Evolutionary conservation across 306 rosid genomes (phyloP).

Genomic region (Casuarina equisetifolia): DNA sequence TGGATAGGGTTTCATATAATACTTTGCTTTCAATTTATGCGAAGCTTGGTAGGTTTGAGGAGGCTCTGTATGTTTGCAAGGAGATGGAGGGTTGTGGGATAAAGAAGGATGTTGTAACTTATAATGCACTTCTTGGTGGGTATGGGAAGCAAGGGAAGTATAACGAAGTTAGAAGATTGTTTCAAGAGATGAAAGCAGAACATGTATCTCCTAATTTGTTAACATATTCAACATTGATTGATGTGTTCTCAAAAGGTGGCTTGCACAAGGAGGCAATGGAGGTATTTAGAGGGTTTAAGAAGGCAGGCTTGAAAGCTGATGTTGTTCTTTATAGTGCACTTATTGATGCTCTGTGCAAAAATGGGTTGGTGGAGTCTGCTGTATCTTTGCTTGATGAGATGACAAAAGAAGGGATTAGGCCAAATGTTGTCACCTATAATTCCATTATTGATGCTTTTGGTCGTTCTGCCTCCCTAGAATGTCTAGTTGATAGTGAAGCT

Average conservation of each 20-base stretch:
- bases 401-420: conserved; percentile 77
- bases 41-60: conserved; percentile 80
- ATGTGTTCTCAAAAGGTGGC: conserved; percentile 78
- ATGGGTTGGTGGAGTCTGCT: conserved; percentile 71
- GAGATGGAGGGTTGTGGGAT: conserved; percentile 86
- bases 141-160: conserved; percentile 79
- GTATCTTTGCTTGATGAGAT: conserved; percentile 79
- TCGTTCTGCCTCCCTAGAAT: conserved; percentile 40
- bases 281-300: conserved; percentile 64
- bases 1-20: conserved; percentile 84
- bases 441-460: conserved; percentile 83
- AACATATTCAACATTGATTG: conserved; percentile 85
- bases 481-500: conserved; percentile 26
- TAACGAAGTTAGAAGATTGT: conserved; percentile 52
- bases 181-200: conserved; percentile 62
- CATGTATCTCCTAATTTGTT: conserved; percentile 54
- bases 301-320: conserved; percentile 69
- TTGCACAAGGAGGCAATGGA: conserved; percentile 68
- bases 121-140: conserved; percentile 83
- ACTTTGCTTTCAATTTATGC: conserved; percentile 75
- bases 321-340: conserved; percentile 88
- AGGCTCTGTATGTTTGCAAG: conserved; percentile 51
- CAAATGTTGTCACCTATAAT: conserved; percentile 88
- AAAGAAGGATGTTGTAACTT: conserved; percentile 67
- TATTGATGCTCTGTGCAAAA: conserved; percentile 77